These are phyloP conservation scores for Chloromonas sp. DNA, from an alignment of 163 green algal genomes.

Conservation along the genomic window DNA sequence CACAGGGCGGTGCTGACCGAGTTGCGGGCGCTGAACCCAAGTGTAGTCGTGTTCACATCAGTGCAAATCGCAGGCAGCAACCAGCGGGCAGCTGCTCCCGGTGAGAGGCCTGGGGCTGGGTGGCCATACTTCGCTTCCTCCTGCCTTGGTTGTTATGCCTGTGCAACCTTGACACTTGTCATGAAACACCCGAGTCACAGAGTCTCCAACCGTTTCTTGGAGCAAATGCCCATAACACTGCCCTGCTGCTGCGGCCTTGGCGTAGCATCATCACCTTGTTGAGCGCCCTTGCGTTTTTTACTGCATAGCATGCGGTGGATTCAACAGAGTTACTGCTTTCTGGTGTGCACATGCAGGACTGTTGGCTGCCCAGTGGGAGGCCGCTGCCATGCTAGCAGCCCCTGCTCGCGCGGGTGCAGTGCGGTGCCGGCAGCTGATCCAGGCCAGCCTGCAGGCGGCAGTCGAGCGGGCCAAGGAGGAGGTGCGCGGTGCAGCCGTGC, in stretches of 20 bases:
- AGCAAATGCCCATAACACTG: too few relatives aligned
- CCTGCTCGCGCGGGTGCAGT: constrained; percentile 3
- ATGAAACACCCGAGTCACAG: too few relatives aligned
- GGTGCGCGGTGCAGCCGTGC: constrained; percentile 19
- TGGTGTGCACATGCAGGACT: constrained; percentile 32
- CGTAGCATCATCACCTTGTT: too few relatives aligned
- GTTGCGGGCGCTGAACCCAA: constrained; percentile 39
- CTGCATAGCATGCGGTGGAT: too few relatives aligned
- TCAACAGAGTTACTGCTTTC: neutral
- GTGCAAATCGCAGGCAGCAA: constrained; percentile 59
- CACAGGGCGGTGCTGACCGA: constrained; percentile 41
- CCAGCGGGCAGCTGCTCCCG: constrained; percentile 37
- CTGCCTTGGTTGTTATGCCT: too few relatives aligned
- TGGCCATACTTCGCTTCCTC: too few relatives aligned
- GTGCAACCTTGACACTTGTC: too few relatives aligned
- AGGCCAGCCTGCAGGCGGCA: constrained; percentile 60
- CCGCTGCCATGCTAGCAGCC: constrained; percentile 39
- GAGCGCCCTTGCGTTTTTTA: too few relatives aligned
- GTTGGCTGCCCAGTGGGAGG: constrained; percentile 72
- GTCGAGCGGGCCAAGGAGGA: constrained; percentile 56
- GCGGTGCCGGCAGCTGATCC: constrained; percentile 46
- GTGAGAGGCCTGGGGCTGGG: constrained; percentile 10
- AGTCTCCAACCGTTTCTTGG: too few relatives aligned
- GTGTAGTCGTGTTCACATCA: constrained; percentile 61
- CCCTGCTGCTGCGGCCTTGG: too few relatives aligned